Evolutionary conservation across 2,329 filamentous ascomycete genomes (phyloP).

Genomic region (Fusarium sp.): DNA sequence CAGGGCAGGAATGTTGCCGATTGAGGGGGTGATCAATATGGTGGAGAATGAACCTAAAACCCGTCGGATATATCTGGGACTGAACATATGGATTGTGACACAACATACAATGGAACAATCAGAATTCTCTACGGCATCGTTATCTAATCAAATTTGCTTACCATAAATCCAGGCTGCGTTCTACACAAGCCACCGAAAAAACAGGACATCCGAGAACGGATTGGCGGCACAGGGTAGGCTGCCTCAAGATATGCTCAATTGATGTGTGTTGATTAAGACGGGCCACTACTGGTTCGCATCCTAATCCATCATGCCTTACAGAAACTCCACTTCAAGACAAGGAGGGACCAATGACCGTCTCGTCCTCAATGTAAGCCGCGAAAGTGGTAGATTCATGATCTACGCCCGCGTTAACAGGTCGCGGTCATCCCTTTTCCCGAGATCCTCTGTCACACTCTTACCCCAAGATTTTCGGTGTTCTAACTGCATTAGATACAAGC

Average conservation of each 20-base stretch:
- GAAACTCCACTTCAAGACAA: not conserved
- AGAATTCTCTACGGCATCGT: too few species aligned
- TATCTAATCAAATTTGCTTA: too few species aligned
- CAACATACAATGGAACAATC: too few species aligned
- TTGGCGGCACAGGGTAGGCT: too few species aligned
- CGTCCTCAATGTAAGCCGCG: too few species aligned
- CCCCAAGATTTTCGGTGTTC: fast-evolving
- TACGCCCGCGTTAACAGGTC: too few species aligned
- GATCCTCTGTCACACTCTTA: too few species aligned
- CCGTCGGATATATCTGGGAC: not conserved
- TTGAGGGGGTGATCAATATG: not conserved
- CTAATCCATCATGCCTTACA: fast-evolving
- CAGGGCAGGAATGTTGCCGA: fast-evolving
- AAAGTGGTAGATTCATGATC: too few species aligned
- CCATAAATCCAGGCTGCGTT: fast-evolving
- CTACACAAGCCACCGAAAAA: fast-evolving
- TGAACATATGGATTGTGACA: too few species aligned
- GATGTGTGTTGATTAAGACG: fast-evolving
- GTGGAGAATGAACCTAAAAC: fast-evolving
- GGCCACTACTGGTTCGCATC: not conserved
- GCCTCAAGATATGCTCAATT: fast-evolving
- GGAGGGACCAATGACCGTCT: too few species aligned
- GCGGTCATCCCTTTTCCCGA: too few species aligned
- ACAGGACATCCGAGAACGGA: fast-evolving
- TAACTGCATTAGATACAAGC: fast-evolving